These are phyloP conservation scores for Tulasnella calospora DNA, from an alignment of 768 basidiomycete genomes.

Conservation along the genomic window DNA sequence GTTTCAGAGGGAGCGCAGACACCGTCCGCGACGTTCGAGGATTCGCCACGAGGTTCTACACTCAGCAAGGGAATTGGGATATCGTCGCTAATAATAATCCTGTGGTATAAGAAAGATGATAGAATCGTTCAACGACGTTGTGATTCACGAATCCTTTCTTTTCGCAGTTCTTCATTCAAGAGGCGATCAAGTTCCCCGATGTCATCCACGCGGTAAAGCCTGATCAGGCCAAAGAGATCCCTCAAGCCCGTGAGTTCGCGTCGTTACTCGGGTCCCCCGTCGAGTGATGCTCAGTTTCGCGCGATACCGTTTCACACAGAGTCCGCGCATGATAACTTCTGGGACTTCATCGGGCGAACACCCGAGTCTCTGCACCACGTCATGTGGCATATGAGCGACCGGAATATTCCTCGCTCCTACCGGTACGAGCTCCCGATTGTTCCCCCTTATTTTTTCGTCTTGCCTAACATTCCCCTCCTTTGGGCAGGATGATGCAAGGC, in stretches of 20 bases:
- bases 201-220: conserved; percentile 77
- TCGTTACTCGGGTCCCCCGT: background rate
- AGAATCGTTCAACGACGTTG: too few species aligned
- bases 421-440: conserved; percentile 36
- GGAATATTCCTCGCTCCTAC: conserved; percentile 77
- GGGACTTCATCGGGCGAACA: conserved; percentile 73
- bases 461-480: background rate
- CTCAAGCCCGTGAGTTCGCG: conserved; percentile 28
- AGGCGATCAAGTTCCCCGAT: conserved; percentile 73
- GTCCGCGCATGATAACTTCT: conserved; percentile 72
- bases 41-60: conserved; percentile 80
- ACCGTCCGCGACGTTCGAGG: conserved; percentile 83
- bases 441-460: background rate
- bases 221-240: conserved; percentile 73
- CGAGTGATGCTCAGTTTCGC: background rate
- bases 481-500: conserved; percentile 68
- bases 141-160: background rate
- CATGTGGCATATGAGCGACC: conserved; percentile 83
- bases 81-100: conserved; percentile 76
- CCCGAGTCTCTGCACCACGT: conserved; percentile 56
- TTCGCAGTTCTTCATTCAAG: conserved; percentile 62
- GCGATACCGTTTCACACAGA: conserved; percentile 13
- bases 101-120: conserved; percentile 35
- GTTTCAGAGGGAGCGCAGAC: conserved; percentile 76
- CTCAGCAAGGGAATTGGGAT: conserved; percentile 73